Base-by-base conservation (phyloP, 192 early-diverging fungal genomes). In the Umbelopsis ramanniana region DNA sequence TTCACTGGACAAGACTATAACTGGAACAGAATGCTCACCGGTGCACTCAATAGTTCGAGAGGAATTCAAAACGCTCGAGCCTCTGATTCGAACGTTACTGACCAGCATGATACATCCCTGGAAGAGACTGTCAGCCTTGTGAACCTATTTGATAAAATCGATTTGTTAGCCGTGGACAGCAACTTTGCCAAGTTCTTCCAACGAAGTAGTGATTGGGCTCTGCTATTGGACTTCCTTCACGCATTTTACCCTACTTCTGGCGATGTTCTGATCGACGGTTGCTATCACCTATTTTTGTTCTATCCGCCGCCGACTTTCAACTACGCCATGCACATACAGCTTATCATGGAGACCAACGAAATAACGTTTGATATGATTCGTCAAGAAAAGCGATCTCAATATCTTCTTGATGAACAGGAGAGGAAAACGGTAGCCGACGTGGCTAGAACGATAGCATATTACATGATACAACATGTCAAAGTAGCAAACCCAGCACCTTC, bases 11-110 rank as follows among this genome's bases (percentile, higher is more conserved):
- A 43, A 26, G 77, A 79, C 71, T 23, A 52, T 21, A 70, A 74
- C 45, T 79, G 77, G 77, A 74, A 74, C n/a, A 74, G 68, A 52
- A 63, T 63, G 57, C 26, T 63, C 23, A 74, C 1, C 71, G 70
- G 19, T 35, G 35, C 35, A n/a, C 69, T 71, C 46, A 67, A 5
- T 67, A 24, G 1, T 57, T 52, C 24, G 48, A 66, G 38, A 26
- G 40, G 17, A 60, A 24, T 10, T 14, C 40, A 29, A 63, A 52
- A 37, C 19, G 23, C 33, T 37, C 54, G 26, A 12, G 4, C 54
- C 19, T 19, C 57, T 0, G 57, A 63, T 10, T 9, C 33, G 0
- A 3, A 14, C 0, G 19, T 5, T 10, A 29, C 15, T 5, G 5
- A 14, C 1, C 26, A 63, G 6, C 19, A 63, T 12, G 57, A 63